Conservation (phyloP, 2,329 filamentous ascomycete genomes). For the Phialemonium atrogriseum region DNA sequence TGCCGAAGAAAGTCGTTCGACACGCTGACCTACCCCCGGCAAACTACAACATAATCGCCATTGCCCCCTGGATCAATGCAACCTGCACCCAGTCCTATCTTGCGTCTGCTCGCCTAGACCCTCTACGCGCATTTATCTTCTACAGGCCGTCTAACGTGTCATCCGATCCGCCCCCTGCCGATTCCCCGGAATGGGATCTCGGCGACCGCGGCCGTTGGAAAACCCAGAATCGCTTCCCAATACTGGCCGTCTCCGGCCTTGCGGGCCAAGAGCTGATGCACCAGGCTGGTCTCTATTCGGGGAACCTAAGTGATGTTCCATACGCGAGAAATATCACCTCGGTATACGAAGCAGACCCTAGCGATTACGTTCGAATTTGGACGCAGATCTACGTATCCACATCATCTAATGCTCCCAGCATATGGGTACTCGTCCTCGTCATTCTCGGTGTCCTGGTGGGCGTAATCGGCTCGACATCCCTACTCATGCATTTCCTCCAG, state of each 20-base stretch:
- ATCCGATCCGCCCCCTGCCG: slow-evolving; percentile 54
- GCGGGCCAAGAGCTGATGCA: slow-evolving; percentile 62
- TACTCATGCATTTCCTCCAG: slow-evolving; percentile 71
- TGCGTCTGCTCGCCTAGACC: slow-evolving; percentile 45
- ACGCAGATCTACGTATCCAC: slow-evolving; percentile 42
- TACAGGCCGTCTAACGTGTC: slow-evolving; percentile 50
- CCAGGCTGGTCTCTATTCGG: slow-evolving; percentile 68
- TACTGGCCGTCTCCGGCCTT: slow-evolving; percentile 70
- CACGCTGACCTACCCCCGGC: slow-evolving; percentile 57
- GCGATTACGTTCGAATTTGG: slow-evolving; percentile 54
- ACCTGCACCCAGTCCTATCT: slow-evolving; percentile 70
- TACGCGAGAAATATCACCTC: slow-evolving; percentile 47
- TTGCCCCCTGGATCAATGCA: slow-evolving; percentile 77
- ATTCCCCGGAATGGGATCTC: slow-evolving; percentile 61
- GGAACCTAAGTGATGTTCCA: slow-evolving; percentile 57
- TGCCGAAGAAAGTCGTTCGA: slow-evolving; percentile 70
- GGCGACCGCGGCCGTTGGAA: slow-evolving; percentile 66
- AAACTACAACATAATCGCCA: slow-evolving; percentile 67
- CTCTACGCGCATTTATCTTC: slow-evolving; percentile 56
- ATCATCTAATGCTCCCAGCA: slow-evolving; percentile 49
- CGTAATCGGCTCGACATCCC: slow-evolving; percentile 59
- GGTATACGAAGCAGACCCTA: slow-evolving; percentile 44
- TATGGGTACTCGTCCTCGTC: slow-evolving; percentile 73
- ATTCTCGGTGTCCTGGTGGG: slow-evolving; percentile 64
- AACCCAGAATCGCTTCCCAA: slow-evolving; percentile 60